Conservation (phyloP, 140 eudicot genomes). For the Anethum foeniculum region DNA sequence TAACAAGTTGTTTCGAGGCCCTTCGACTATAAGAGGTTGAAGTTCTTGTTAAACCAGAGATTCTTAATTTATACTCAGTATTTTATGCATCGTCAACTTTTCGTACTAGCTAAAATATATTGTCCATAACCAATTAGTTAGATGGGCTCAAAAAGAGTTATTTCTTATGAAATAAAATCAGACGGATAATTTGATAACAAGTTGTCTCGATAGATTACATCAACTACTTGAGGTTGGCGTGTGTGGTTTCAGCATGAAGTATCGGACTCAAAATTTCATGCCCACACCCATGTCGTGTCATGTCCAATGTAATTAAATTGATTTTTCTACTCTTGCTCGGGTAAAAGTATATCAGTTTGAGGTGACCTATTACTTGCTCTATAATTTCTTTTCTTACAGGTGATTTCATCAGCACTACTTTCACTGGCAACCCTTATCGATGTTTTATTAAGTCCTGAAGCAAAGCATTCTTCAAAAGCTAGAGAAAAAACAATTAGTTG, state of each 20-base stretch:
- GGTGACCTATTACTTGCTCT: not conserved
- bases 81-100: not conserved
- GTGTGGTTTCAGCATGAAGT: not conserved
- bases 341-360: not conserved
- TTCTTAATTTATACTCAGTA: not conserved
- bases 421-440: conserved; percentile 79
- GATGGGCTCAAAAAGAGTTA: not conserved
- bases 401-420: conserved; percentile 73
- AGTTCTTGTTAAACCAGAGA: not conserved
- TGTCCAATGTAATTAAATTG: not conserved
- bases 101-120: not conserved
- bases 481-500: conserved; percentile 48
- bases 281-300: not conserved
- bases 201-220: not conserved
- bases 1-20: not conserved
- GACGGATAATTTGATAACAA: not conserved
- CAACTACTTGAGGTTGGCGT: not conserved
- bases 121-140: not conserved
- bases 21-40: not conserved
- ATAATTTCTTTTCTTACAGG: conserved; percentile 32
- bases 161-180: not conserved
- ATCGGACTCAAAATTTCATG: not conserved
- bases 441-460: conserved; percentile 42
- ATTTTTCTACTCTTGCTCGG: not conserved
- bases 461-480: conserved; percentile 63